A percentile compares a stretch with the other conserved stretches of the same genome.
Conservation (phyloP, 306 rosid species). For the Casuarina glauca region DNA sequence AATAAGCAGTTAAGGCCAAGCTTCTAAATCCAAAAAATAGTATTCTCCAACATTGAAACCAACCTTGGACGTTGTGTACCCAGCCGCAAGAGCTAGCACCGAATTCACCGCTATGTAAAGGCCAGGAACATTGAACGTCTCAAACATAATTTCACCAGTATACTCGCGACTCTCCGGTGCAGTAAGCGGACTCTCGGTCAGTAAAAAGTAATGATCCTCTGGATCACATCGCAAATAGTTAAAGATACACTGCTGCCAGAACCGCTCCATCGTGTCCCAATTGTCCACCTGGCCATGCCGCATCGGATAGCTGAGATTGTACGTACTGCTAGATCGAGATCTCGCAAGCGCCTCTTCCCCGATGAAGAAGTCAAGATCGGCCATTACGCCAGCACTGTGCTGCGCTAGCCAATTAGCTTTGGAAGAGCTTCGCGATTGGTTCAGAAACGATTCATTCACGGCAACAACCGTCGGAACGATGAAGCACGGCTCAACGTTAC, state of each 20-base stretch:
- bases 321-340: constrained; percentile 81
- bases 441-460: constrained; percentile 78
- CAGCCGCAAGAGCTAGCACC: constrained; percentile 99
- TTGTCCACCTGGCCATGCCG: constrained; percentile 88
- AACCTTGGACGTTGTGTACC: constrained; percentile 98
- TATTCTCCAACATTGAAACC: constrained; percentile 18
- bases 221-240: constrained; percentile 98
- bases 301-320: constrained; percentile 80
- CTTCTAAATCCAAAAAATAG: constrained; percentile 19
- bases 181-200: constrained; percentile 94
- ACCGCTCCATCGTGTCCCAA: constrained; percentile 99
- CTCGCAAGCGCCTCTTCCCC: constrained; percentile 89
- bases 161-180: constrained; percentile 98
- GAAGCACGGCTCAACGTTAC: constrained; percentile 95
- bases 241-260: constrained; percentile 97
- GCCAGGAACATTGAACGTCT: constrained; percentile 98
- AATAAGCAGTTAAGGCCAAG: constrained; percentile 13
- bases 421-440: constrained; percentile 67
- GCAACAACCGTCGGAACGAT: constrained; percentile 89
- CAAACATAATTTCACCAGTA: constrained; percentile 97
- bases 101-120: constrained; percentile 96
- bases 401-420: constrained; percentile 84
- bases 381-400: constrained; percentile 98
- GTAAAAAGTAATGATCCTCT: constrained; percentile 93
- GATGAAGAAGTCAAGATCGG: constrained; percentile 97